Conservation (phyloP, 2,329 filamentous ascomycete species). For the Aspergillus sp. region DNA sequence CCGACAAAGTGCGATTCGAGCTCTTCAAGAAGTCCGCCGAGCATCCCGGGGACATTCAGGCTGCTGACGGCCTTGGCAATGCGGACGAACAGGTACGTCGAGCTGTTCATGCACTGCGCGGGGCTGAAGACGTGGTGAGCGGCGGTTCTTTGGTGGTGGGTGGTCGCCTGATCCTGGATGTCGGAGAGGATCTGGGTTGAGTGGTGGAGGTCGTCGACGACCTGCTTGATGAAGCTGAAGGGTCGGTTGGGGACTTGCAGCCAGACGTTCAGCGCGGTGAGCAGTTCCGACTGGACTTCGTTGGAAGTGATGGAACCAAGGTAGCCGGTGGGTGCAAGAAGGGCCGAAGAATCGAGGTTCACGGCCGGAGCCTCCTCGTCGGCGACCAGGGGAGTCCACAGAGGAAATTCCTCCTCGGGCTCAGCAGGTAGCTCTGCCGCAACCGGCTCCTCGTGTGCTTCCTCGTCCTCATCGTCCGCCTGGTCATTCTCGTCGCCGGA, state of each 20-base stretch:
- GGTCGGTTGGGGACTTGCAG: slow-evolving; percentile 21
- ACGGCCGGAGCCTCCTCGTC: slow-evolving; percentile 3
- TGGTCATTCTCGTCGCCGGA: neutral
- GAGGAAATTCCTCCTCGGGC: neutral
- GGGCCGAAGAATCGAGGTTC: slow-evolving; percentile 5
- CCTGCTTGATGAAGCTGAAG: slow-evolving; percentile 22
- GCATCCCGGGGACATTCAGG: slow-evolving; percentile 15
- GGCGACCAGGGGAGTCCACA: slow-evolving; percentile 5
- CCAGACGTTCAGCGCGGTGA: slow-evolving; percentile 33
- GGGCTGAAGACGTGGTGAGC: slow-evolving; percentile 39
- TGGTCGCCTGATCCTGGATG: slow-evolving; percentile 37
- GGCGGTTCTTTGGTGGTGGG: slow-evolving; percentile 36
- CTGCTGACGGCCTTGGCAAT: slow-evolving; percentile 20
- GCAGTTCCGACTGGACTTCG: slow-evolving; percentile 21
- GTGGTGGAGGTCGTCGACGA: slow-evolving; percentile 30
- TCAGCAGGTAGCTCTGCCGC: neutral
- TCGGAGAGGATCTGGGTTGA: slow-evolving; percentile 39
- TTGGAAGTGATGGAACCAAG: slow-evolving; percentile 28
- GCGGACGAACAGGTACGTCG: slow-evolving; percentile 30
- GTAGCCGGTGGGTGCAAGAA: slow-evolving; percentile 22
- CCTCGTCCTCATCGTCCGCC: slow-evolving; percentile 3
- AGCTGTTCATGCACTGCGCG: slow-evolving; percentile 39
- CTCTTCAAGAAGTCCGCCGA: slow-evolving; percentile 25
- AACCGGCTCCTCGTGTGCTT: neutral
- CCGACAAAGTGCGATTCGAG: slow-evolving; percentile 15